Evolutionary conservation across 305 asterid genomes (phyloP), one percentile per base, ranked within the genome.

Genomic region (Fraxinus xanthoxyloides): DNA sequence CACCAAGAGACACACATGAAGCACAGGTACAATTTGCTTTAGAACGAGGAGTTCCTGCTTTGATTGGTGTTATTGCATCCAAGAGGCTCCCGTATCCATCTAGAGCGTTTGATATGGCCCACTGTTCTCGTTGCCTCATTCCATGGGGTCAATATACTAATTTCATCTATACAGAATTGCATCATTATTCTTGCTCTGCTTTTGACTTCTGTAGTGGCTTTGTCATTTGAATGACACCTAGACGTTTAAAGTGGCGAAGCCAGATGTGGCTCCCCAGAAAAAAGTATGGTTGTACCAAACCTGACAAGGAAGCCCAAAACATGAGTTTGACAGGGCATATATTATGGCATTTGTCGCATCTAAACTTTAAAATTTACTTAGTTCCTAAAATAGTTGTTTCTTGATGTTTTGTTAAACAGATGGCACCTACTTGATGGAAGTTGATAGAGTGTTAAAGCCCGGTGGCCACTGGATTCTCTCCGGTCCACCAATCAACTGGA

Each of bases 381-480:
- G 30, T 3, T 54, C 15, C 15, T 40, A 40, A 7, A 21, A n/a
- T 4, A 36, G 7, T 40, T 59, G 12, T 26, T 46, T 67, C 1
- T 1, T 12, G 19, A 5, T 35, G 13, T 28, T 36, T 54, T 4
- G 17, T 40, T 65, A 40, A 54, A n/a, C 74, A 91, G 92, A 88
- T 78, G 94, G 94, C 2, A 87, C 84, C n/a, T 91, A 88, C 87
- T 84, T 91, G 90, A 88, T 87, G 15, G 94, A 91, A 82, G 94
- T 91, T 12, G 94, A 91, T 70, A 85, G 67, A 85, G 67, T 91
- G 15, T 36, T 91, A 76, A 84, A 92, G 43, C 92, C 94, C 0
- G 94, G 94, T 0, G 94, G 94, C 7, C 89, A 88, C 72, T 91
- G 92, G 94, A 87, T 91, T 85, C 91, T 91, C 51, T 89, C 94